Conservation (phyloP, 225 moss, liverwort and hornwort species). For the Thuidium tamariscinum region DNA sequence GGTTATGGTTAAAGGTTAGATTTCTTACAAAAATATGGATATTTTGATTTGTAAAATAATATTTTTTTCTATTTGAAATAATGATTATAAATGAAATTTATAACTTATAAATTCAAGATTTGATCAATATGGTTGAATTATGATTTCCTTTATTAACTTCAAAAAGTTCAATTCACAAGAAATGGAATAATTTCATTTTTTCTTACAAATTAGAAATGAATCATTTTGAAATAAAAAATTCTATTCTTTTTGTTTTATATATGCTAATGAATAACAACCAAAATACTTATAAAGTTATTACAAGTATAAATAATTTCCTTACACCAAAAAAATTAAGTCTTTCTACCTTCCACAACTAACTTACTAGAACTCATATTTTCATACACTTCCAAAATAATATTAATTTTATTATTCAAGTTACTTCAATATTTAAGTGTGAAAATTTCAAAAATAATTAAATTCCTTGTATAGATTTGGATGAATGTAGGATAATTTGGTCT, state of each 20-base stretch:
- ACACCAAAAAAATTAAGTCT: neutral
- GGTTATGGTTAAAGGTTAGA: no score
- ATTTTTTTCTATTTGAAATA: neutral
- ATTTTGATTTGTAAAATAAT: no score
- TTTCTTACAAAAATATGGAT: no score
- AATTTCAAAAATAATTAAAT: neutral
- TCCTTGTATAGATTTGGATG: neutral
- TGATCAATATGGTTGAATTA: neutral
- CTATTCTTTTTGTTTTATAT: neutral
- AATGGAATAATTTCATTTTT: neutral
- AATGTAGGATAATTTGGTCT: neutral
- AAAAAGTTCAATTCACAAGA: neutral
- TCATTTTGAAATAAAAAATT: neutral
- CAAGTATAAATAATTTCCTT: neutral
- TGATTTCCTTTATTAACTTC: neutral
- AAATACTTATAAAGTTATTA: neutral
- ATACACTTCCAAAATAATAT: neutral
- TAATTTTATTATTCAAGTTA: neutral
- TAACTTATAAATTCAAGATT: neutral
- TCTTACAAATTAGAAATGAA: neutral
- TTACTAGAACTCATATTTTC: neutral
- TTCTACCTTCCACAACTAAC: neutral
- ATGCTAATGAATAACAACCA: fast-evolving
- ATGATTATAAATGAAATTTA: neutral
- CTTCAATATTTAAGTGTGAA: neutral